Percentiles rank a stretch among this genome's conserved stretches.
These are phyloP conservation scores for Naganishia randhawae DNA, from an alignment of 768 basidiomycete genomes.

Conservation along the genomic window DNA sequence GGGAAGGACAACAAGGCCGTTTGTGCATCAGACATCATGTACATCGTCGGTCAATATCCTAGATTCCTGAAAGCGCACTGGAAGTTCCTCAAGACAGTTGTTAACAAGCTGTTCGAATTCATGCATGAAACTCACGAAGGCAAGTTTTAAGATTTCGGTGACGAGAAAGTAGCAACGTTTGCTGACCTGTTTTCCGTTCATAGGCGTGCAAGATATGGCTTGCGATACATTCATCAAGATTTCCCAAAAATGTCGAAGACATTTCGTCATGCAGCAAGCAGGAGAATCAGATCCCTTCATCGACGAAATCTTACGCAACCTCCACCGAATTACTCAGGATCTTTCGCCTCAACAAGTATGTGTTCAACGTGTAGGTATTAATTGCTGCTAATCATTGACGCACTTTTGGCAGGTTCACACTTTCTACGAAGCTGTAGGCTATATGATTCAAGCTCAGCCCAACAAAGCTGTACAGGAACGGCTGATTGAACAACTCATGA, in stretches of 20 bases:
- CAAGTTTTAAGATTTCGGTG: slow-evolving; percentile 44
- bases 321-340: slow-evolving; percentile 92
- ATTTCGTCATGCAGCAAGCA: slow-evolving; percentile 98
- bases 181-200: slow-evolving; percentile 10
- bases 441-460: slow-evolving; percentile 98
- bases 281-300: slow-evolving; percentile 97
- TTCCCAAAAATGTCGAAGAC: slow-evolving; percentile 93
- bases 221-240: slow-evolving; percentile 99
- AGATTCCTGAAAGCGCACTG: slow-evolving; percentile 99
- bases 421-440: slow-evolving; percentile 97
- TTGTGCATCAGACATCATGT: slow-evolving; percentile 63
- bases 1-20: slow-evolving; percentile 99
- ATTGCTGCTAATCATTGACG: background rate
- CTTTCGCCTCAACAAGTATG: slow-evolving; percentile 77
- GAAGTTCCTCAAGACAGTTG: slow-evolving; percentile 99
- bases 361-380: background rate
- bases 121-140: slow-evolving; percentile 99
- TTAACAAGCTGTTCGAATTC: slow-evolving; percentile 99
- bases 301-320: slow-evolving; percentile 85
- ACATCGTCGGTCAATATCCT: slow-evolving; percentile 99
- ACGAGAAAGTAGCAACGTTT: background rate
- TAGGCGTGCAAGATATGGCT: slow-evolving; percentile 99
- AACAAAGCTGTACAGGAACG: slow-evolving; percentile 97
- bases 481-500: slow-evolving; percentile 91
- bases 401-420: slow-evolving; percentile 66